Evolutionary conservation across 352 stramenopile genomes (phyloP), one percentile per base, ranked within the genome.

Genomic region (Phytophthora citrophthora): DNA sequence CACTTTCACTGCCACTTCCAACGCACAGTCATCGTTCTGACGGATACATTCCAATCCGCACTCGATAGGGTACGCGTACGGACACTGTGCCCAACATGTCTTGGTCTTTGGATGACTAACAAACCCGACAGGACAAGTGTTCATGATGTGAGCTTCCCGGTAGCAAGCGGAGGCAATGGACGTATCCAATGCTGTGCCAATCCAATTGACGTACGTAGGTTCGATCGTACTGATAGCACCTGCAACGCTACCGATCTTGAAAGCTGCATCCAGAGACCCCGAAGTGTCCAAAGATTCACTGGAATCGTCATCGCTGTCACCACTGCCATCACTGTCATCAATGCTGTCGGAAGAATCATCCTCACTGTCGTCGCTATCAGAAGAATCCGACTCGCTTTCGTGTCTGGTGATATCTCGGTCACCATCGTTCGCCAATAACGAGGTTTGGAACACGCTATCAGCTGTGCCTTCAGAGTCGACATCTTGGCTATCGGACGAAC

Each of bases 41-140:
- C 70, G 67, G 23, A 80, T 65, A 27, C 74, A 83, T 36, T 83
- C 68, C 40, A 76, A 43, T 11, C 70, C 70, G 32, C 74, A 83
- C 15, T 73, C 41, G 2, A 83, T 51, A 5, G 74, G 74, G 20
- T 74, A 83, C n/a, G 56, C 11, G 16, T 77, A 53, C 16, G 74
- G 71, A 52, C 74, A 83, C 13, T 77, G 20, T 12, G 70, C 65
- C 72, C 69, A 81, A 54, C 72, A 81, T 2, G 64, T 68, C 7
- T 45, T 18, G 23, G 38, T 54, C 9, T 72, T 70, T n/a, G 31
- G 40, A 2, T 68, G 41, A 38, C 32, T 24, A 24, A 63, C 46
- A 36, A 76, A 18, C 39, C 57, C 12, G 29, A 38, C 2, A 1
- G 72, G 65, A 44, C 72, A 81, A 4, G 36, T 61, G 26, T 62